Base-by-base conservation (phyloP, 306 rosid species). In the Dryas drummondii region DNA sequence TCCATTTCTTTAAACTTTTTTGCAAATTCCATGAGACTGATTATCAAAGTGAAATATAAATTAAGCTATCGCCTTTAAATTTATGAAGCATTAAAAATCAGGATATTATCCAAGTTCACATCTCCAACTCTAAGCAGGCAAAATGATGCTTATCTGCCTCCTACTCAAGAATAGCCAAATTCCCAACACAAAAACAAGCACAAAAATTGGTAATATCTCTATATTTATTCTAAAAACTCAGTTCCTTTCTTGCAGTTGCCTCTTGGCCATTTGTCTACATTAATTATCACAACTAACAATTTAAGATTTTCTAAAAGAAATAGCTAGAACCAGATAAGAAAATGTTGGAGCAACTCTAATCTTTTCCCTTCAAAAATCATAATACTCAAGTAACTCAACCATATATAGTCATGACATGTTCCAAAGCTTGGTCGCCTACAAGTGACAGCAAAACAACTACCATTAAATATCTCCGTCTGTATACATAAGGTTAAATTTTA, bases 381-480 rank as follows among this genome's bases (percentile, higher is more conserved):
- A 46, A 55, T 11, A 41, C 44, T 41, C 4, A n/a, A 63, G 37
- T 32, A 40, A 6, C 10, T 68, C 44, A 50, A 68, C 57, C 71
- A 75, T 15, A 22, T 22, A 16, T 10, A 64, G 27, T 46, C 79
- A 52, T 41, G 15, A 75, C 49, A 48, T 62, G 68, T 41, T 59
- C n/a, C 10, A 2, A 32, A 57, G 37, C 40, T 57, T 19, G 11
- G 44, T 27, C 10, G 11, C 49, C 12, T 15, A 71, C 49, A 19
- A 22, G 52, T 19, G 75, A 55, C 42, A 19, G 22, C 22, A 22
- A 22, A 19, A 37, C 41, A 56, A 46, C 52, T 41, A 9, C 54
- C 44, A 14, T 4, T 10, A 26, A 58, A 32, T 32, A 32, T 32
- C 37, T 32, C 37, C 37, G 16, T 53, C 6, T 37, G 41, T 44